phyloP scores from a whole-genome alignment of 176 grass and related monocot genomes.

The Coix lacrymajobi region DNA sequence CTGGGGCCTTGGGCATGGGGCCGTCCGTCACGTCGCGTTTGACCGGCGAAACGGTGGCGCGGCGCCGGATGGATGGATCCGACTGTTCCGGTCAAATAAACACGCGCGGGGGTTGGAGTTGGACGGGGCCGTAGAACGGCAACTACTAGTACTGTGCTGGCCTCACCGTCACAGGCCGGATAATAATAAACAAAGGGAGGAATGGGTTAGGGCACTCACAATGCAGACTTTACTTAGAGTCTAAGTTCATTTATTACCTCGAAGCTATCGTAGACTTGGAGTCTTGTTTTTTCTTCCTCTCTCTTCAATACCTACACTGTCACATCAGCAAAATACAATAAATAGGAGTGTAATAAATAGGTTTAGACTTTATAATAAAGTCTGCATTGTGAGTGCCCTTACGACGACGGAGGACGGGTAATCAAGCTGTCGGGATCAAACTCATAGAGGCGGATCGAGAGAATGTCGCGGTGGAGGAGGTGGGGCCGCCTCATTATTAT shows the following conservation, averaged over 20 bases:
- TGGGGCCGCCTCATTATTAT: not conserved
- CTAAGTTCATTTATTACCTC: too few species aligned
- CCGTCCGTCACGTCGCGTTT: constrained; percentile 29
- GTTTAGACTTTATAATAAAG: too few species aligned
- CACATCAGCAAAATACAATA: too few species aligned
- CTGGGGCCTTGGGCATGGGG: not conserved
- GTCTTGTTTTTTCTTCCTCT: too few species aligned
- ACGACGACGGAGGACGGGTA: too few species aligned
- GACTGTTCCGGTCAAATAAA: constrained; percentile 24
- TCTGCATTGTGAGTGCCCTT: too few species aligned
- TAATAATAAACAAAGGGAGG: not conserved
- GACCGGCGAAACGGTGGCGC: not conserved
- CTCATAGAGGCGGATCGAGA: not conserved
- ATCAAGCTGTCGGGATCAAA: not conserved
- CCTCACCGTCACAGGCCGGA: not conserved
- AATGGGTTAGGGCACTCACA: too few species aligned
- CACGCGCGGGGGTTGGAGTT: constrained; percentile 23
- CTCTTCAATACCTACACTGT: too few species aligned
- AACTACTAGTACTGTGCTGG: not conserved
- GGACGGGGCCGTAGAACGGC: constrained; percentile 2
- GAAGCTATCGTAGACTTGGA: too few species aligned
- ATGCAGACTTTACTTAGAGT: too few species aligned
- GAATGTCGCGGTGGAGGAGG: not conserved
- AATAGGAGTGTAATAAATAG: too few species aligned
- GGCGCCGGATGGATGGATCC: too few species aligned